These are phyloP conservation scores for Mycena metata DNA, from an alignment of 768 basidiomycete genomes.

Conservation along the genomic window DNA sequence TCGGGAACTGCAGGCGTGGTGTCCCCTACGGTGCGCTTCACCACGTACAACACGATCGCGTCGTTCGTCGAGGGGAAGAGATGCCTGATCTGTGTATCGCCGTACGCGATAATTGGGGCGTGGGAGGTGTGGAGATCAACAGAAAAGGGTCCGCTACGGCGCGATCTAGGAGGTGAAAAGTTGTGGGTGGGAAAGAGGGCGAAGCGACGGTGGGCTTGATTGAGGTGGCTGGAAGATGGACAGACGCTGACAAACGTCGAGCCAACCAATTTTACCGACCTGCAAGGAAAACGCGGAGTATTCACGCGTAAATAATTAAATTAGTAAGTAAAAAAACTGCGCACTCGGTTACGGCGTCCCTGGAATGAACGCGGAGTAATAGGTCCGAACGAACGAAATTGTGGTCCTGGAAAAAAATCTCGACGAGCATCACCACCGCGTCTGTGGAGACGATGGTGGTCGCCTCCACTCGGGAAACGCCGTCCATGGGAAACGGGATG, in stretches of 20 bases:
- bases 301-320: background rate
- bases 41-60: constrained; percentile 39
- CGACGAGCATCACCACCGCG: constrained; percentile 33
- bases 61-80: constrained; percentile 26
- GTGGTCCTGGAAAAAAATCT: constrained; percentile 35
- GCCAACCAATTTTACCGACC: constrained; percentile 40
- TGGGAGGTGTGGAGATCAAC: constrained; percentile 45
- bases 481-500: constrained; percentile 22
- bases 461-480: background rate
- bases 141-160: background rate
- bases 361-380: constrained; percentile 39
- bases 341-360: constrained; percentile 43
- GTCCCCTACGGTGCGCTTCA: constrained; percentile 29
- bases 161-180: background rate
- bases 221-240: constrained; percentile 38
- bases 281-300: constrained; percentile 4
- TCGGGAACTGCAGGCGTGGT: background rate
- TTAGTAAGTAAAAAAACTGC: constrained; percentile 8
- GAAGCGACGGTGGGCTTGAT: constrained; percentile 40
- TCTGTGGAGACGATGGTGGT: constrained; percentile 26
- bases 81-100: constrained; percentile 38
- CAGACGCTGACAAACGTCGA: constrained; percentile 47
- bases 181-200: constrained; percentile 25
- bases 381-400: constrained; percentile 30
- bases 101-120: constrained; percentile 42